These are phyloP conservation scores for Cladochytrium replicatum DNA, from an alignment of 192 early-diverging fungal species.

Conservation along the genomic window DNA sequence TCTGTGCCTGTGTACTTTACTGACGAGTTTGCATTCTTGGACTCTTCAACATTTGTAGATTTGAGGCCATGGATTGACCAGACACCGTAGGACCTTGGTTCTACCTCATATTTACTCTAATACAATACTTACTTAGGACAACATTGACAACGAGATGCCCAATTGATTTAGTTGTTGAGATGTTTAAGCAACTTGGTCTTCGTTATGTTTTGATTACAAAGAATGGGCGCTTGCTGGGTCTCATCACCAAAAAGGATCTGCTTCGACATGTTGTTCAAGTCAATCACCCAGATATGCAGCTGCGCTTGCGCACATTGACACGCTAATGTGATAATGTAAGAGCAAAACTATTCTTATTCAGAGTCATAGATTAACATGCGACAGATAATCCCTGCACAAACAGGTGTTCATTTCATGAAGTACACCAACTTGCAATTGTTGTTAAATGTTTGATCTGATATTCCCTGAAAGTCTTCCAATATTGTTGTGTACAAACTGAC, in stretches of 20 bases:
- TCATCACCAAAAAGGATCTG: slow-evolving; percentile 37
- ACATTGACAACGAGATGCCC: slow-evolving; percentile 31
- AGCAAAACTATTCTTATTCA: too few relatives aligned
- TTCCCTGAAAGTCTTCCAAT: too few relatives aligned
- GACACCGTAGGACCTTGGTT: slow-evolving; percentile 35
- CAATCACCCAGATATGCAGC: too few relatives aligned
- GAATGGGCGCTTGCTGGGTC: slow-evolving; percentile 19
- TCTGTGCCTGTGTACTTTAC: slow-evolving; percentile 1
- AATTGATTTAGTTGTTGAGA: slow-evolving; percentile 34
- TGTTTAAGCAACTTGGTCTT: slow-evolving; percentile 45
- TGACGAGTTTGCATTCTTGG: neutral
- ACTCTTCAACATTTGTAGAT: slow-evolving; percentile 13
- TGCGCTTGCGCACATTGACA: too few relatives aligned
- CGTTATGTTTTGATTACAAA: slow-evolving; percentile 29
- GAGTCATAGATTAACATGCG: too few relatives aligned
- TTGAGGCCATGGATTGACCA: slow-evolving; percentile 38
- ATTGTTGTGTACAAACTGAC: too few relatives aligned
- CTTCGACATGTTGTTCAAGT: slow-evolving; percentile 28
- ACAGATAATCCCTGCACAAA: too few relatives aligned
- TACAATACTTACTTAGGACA: neutral
- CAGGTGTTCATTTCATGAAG: too few relatives aligned
- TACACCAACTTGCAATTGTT: too few relatives aligned
- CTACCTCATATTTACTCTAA: too few relatives aligned
- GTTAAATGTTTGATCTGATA: too few relatives aligned
- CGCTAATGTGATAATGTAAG: too few relatives aligned